Evolutionary conservation across 345 rosid genomes (phyloP).

Genomic region (Ceriops decandra): DNA sequence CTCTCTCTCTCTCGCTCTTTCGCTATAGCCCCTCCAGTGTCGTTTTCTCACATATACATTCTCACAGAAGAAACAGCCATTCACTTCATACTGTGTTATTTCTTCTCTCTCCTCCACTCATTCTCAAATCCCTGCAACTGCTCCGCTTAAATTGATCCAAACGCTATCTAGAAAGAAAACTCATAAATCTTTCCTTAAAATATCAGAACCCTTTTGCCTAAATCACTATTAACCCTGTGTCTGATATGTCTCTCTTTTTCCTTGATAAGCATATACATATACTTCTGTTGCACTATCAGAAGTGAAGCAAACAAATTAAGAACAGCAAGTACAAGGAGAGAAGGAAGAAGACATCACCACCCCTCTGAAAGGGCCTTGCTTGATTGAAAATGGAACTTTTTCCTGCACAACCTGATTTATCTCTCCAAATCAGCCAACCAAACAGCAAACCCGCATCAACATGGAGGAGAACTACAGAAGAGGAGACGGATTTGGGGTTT

Average conservation of each 20-base stretch:
- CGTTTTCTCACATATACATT: constrained; percentile 79
- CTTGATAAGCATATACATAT: background rate
- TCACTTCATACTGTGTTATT: constrained; percentile 52
- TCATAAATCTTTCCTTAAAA: constrained; percentile 19
- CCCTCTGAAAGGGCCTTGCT: background rate
- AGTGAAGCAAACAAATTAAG: background rate
- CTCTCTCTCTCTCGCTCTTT: constrained; percentile 23
- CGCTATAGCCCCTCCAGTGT: constrained; percentile 46
- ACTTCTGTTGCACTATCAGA: background rate
- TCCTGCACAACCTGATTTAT: constrained; percentile 77
- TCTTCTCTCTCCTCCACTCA: constrained; percentile 42
- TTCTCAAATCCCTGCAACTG: constrained; percentile 56
- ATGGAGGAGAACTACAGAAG: constrained; percentile 50
- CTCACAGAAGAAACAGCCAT: constrained; percentile 68
- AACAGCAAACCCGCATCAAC: constrained; percentile 61
- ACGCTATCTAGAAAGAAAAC: constrained; percentile 3
- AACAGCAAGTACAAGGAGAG: constrained; percentile 3
- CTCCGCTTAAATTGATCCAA: constrained; percentile 33
- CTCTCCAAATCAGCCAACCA: constrained; percentile 71
- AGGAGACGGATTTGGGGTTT: constrained; percentile 47
- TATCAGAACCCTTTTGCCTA: constrained; percentile 18
- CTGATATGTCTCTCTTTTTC: background rate
- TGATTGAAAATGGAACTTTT: constrained; percentile 57
- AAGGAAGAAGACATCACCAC: background rate
- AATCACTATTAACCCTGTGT: constrained; percentile 17